Evolutionary conservation across 164 flowering plant species (phyloP).

Genomic region (Malania oleifera): DNA sequence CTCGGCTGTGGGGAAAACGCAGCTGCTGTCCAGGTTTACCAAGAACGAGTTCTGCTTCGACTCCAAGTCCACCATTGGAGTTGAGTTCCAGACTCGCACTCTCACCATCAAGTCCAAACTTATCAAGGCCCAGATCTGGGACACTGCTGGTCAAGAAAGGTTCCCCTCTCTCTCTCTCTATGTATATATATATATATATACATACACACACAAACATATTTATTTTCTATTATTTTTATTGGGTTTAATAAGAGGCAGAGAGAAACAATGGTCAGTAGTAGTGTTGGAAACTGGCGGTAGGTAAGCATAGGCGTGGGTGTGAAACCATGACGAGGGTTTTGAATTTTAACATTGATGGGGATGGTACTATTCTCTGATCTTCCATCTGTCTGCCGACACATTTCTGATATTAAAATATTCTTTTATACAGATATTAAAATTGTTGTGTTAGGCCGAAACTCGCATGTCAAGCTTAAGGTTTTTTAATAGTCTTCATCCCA

Average conservation of each 20-base stretch:
- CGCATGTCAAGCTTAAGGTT: too few relatives aligned
- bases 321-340: too few relatives aligned
- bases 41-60: conserved; percentile 63
- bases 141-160: conserved; percentile 86
- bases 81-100: conserved; percentile 76
- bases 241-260: neutral
- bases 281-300: too few relatives aligned
- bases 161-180: conserved; percentile 9
- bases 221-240: neutral
- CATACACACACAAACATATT: neutral
- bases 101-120: conserved; percentile 46
- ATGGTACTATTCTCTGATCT: too few relatives aligned
- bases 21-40: conserved; percentile 54
- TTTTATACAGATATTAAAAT: too few relatives aligned
- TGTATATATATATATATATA: neutral
- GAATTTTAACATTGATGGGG: too few relatives aligned
- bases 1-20: conserved; percentile 76
- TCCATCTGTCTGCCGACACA: too few relatives aligned
- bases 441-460: too few relatives aligned
- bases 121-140: conserved; percentile 90
- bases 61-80: conserved; percentile 79
- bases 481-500: too few relatives aligned
- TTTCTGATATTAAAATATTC: too few relatives aligned
- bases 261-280: too few relatives aligned
- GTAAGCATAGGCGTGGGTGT: too few relatives aligned